A percentile compares a stretch with the other conserved stretches of the same genome.
Evolutionary conservation across 148 eudicot genomes (phyloP).

Genomic region (Limonium bicolor): DNA sequence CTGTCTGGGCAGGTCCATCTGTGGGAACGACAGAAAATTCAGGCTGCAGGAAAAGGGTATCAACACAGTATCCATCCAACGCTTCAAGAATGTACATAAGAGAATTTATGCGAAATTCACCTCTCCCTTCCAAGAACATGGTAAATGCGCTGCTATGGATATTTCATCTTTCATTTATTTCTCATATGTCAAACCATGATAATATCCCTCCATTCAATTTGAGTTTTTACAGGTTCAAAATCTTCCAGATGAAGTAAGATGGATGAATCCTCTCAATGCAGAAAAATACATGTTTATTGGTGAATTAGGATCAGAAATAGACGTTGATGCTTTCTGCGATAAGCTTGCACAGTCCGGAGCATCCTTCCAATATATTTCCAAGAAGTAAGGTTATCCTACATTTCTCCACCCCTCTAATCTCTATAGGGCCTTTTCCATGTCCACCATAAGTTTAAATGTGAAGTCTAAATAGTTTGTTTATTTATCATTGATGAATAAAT

Average conservation of each 20-base stretch:
- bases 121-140: slow-evolving; percentile 16
- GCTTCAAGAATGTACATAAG: slow-evolving; percentile 37
- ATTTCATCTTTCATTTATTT: not conserved
- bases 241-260: slow-evolving; percentile 35
- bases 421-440: no score
- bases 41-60: slow-evolving; percentile 29
- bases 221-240: slow-evolving; percentile 26
- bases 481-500: no score
- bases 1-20: slow-evolving; percentile 22
- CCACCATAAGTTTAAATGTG: no score
- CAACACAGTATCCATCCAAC: slow-evolving; percentile 47
- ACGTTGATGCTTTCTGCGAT: slow-evolving; percentile 45
- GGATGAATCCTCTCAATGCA: slow-evolving; percentile 47
- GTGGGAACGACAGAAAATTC: slow-evolving; percentile 26
- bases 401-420: no score
- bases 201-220: not conserved
- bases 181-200: not conserved
- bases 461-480: no score
- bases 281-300: slow-evolving; percentile 35
- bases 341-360: slow-evolving; percentile 72
- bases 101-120: slow-evolving; percentile 46
- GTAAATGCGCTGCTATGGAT: slow-evolving; percentile 14
- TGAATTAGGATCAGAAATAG: slow-evolving; percentile 26
- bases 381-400: slow-evolving; percentile 34
- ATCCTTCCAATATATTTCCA: slow-evolving; percentile 38